Evolutionary conservation across 2,329 filamentous ascomycete species (phyloP).

Genomic region (Biscogniauxia mediterranea): DNA sequence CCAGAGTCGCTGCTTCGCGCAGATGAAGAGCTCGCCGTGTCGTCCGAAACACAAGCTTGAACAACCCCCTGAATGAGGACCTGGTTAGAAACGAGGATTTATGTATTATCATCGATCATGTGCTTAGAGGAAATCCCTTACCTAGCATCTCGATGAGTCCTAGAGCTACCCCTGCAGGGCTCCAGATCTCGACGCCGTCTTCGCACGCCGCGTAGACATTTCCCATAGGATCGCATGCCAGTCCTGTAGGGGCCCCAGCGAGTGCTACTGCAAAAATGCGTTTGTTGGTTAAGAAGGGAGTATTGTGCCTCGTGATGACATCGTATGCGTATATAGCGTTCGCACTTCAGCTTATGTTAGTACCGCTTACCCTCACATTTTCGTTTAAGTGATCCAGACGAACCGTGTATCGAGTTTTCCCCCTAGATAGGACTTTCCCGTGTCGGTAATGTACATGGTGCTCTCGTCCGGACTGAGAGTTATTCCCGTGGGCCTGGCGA

Average conservation of each 20-base stretch:
- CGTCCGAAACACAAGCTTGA: constrained; percentile 45
- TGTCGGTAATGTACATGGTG: constrained; percentile 45
- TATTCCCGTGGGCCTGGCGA: constrained; percentile 43
- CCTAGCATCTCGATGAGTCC: constrained; percentile 40
- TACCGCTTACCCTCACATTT: background rate
- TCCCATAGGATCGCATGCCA: constrained; percentile 41
- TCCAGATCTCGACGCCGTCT: constrained; percentile 52
- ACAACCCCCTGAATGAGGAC: constrained; percentile 34
- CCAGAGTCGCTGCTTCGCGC: constrained; percentile 47
- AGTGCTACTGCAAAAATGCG: constrained; percentile 52
- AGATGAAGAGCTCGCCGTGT: constrained; percentile 43
- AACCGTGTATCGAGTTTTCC: constrained; percentile 32
- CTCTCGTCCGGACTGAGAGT: constrained; percentile 37
- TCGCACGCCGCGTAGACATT: constrained; percentile 48
- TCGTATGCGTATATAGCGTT: constrained; percentile 49
- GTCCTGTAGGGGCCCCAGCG: constrained; percentile 42
- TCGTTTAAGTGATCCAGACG: background rate
- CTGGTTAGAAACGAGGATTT: constrained; percentile 1
- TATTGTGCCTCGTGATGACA: constrained; percentile 35
- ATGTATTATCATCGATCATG: background rate
- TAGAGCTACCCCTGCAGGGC: constrained; percentile 41
- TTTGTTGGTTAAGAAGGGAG: constrained; percentile 46
- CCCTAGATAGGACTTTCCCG: constrained; percentile 30
- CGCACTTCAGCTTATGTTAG: constrained; percentile 21
- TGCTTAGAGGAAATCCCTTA: constrained; percentile 17